A percentile compares a stretch with the other conserved stretches of the same genome.
phyloP scores from a whole-genome alignment of 2,329 filamentous ascomycete genomes.

The Didymosphaeria variabile region DNA sequence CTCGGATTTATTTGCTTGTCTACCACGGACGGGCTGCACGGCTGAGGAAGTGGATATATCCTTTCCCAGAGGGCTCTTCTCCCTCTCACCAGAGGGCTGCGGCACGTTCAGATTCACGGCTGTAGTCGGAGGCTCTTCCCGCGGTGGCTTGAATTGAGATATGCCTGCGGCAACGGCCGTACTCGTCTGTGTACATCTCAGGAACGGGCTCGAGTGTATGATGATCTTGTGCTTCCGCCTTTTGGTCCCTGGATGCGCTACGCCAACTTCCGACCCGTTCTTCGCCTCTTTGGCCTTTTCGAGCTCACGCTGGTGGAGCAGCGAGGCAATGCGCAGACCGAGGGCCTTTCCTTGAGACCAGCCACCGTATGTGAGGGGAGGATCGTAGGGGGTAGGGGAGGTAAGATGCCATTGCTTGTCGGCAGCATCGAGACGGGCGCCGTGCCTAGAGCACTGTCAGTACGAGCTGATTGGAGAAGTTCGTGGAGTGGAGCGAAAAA shows the following conservation, averaged over 20 bases:
- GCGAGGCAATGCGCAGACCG: constrained; percentile 81
- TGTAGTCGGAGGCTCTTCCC: constrained; percentile 21
- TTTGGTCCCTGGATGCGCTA: constrained; percentile 53
- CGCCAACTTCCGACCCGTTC: constrained; percentile 27
- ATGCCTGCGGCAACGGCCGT: constrained; percentile 88
- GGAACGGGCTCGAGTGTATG: constrained; percentile 91
- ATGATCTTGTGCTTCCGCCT: constrained; percentile 77
- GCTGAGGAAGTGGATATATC: constrained; percentile 28
- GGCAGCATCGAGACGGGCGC: constrained; percentile 90
- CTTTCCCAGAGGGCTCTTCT: constrained; percentile 26
- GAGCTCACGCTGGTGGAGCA: constrained; percentile 64
- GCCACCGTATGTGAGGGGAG: constrained; percentile 91
- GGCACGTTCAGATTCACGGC: constrained; percentile 33
- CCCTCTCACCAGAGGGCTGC: constrained; percentile 28
- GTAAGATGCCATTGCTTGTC: constrained; percentile 95
- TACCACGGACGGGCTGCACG: constrained; percentile 29
- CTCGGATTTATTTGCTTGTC: constrained; percentile 49
- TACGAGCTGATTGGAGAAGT: neutral
- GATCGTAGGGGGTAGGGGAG: constrained; percentile 93
- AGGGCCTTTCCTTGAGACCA: constrained; percentile 87
- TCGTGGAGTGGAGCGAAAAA: neutral
- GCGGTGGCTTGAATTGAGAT: constrained; percentile 65
- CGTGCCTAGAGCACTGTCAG: constrained; percentile 69
- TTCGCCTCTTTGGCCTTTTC: constrained; percentile 52
- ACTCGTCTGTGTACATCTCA: constrained; percentile 91